Conservation (phyloP, 805 yeast species). For the Metschnikowia colocasiae region DNA sequence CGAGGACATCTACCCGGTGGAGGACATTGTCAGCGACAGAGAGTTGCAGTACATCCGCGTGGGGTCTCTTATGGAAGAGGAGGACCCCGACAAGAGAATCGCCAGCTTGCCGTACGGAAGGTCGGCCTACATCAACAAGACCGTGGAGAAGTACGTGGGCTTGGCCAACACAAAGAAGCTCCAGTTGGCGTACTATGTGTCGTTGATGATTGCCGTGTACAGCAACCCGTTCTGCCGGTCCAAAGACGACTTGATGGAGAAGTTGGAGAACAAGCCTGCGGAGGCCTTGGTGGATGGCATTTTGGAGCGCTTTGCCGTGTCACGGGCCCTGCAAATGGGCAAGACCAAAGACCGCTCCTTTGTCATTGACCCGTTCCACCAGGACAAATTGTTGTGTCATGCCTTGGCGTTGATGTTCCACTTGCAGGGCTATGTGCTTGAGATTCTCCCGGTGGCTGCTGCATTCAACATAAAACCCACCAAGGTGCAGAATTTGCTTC, state of each 20-base stretch:
- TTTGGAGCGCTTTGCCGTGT: slow-evolving; percentile 65
- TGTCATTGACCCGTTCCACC: slow-evolving; percentile 80
- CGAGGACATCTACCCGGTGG: slow-evolving; percentile 76
- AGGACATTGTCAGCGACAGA: slow-evolving; percentile 61
- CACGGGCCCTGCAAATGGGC: slow-evolving; percentile 48
- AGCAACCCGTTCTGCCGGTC: slow-evolving; percentile 60
- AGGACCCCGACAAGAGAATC: slow-evolving; percentile 43
- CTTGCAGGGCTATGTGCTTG: slow-evolving; percentile 70
- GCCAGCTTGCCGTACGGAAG: slow-evolving; percentile 60
- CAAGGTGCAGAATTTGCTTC: slow-evolving; percentile 62
- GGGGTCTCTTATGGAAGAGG: slow-evolving; percentile 54
- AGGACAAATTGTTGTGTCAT: slow-evolving; percentile 81
- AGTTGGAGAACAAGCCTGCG: slow-evolving; percentile 63
- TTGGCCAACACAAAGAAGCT: slow-evolving; percentile 51
- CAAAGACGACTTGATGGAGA: slow-evolving; percentile 57
- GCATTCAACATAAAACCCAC: slow-evolving; percentile 81
- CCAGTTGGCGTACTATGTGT: slow-evolving; percentile 74
- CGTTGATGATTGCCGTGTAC: slow-evolving; percentile 77
- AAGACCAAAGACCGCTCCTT: slow-evolving; percentile 74
- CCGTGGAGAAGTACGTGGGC: slow-evolving; percentile 36
- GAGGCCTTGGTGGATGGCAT: slow-evolving; percentile 69
- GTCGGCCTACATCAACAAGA: slow-evolving; percentile 53
- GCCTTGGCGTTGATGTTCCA: slow-evolving; percentile 70
- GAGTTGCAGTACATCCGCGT: slow-evolving; percentile 66
- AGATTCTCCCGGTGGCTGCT: slow-evolving; percentile 75